Conservation (phyloP, 208 protist species). For the Naegleria lovaniensis region DNA sequence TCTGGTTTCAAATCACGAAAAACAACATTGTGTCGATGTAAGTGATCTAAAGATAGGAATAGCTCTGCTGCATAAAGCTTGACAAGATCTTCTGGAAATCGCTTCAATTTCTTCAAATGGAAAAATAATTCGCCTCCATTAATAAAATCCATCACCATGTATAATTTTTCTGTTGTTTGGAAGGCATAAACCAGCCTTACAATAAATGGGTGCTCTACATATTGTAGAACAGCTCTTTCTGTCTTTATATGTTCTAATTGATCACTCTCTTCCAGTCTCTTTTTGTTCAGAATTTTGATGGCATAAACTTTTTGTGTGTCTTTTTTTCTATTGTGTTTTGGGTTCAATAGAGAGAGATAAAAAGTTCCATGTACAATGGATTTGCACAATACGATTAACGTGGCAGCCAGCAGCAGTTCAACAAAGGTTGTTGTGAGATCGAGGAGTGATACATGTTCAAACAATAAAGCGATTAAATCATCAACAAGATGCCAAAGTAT, state of each 20-base stretch:
- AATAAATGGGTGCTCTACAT: conserved; percentile 57
- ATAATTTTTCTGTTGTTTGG: conserved; percentile 49
- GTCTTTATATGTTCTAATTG: conserved; percentile 60
- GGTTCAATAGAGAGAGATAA: background rate
- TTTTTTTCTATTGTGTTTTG: conserved; percentile 4
- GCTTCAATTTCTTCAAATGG: conserved; percentile 73
- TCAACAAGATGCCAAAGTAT: too few relatives aligned
- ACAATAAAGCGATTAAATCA: too few relatives aligned
- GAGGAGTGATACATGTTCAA: too few relatives aligned
- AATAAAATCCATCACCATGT: conserved; percentile 53
- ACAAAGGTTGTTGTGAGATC: too few relatives aligned
- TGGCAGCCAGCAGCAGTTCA: too few relatives aligned
- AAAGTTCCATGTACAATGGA: too few relatives aligned
- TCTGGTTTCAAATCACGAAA: conserved; percentile 83
- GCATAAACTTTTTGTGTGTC: conserved; percentile 43
- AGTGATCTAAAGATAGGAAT: conserved; percentile 70
- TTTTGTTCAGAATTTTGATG: conserved; percentile 48
- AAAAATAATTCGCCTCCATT: conserved; percentile 72
- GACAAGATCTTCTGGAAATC: conserved; percentile 68
- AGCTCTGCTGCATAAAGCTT: conserved; percentile 79
- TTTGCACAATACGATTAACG: too few relatives aligned
- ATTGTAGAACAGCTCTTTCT: conserved; percentile 40
- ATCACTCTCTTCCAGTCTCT: conserved; percentile 23
- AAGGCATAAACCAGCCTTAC: conserved; percentile 45
- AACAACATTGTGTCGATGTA: conserved; percentile 72